Evolutionary conservation across 2,329 filamentous ascomycete genomes (phyloP).

Genomic region (Kalmusia sp.): DNA sequence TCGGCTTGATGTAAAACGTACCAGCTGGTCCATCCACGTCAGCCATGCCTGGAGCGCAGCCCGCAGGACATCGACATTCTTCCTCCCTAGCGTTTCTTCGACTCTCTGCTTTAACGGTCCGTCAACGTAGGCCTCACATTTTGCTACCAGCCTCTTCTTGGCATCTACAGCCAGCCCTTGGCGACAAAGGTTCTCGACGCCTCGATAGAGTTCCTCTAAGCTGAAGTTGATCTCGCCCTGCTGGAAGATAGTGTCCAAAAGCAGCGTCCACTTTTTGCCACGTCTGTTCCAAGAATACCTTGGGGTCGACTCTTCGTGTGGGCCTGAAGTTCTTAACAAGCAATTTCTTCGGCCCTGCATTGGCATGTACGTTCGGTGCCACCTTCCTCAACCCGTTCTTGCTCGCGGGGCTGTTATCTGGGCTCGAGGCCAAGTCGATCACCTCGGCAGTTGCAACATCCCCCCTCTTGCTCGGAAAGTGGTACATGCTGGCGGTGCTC

Average conservation of each 20-base stretch:
- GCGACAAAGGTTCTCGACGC: constrained; percentile 89
- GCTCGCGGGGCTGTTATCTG: constrained; percentile 53
- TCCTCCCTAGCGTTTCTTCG: constrained; percentile 61
- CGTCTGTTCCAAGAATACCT: constrained; percentile 78
- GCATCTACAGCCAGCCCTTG: constrained; percentile 74
- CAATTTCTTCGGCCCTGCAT: constrained; percentile 76
- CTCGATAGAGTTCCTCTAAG: constrained; percentile 88
- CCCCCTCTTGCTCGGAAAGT: constrained; percentile 40
- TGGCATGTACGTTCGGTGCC: constrained; percentile 72
- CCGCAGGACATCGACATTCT: constrained; percentile 70
- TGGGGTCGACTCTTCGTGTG: constrained; percentile 68
- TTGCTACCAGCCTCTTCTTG: constrained; percentile 69
- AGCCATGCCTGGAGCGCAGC: constrained; percentile 71
- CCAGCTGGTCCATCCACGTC: constrained; percentile 79
- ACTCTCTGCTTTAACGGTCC: constrained; percentile 65
- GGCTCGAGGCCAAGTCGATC: constrained; percentile 41
- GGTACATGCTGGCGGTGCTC: constrained; percentile 45
- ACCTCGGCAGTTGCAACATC: constrained; percentile 25
- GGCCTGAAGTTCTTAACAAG: constrained; percentile 91
- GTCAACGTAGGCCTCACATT: constrained; percentile 70
- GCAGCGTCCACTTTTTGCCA: constrained; percentile 78
- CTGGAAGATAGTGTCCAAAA: constrained; percentile 74
- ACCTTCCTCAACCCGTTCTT: constrained; percentile 47
- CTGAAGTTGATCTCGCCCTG: constrained; percentile 67
- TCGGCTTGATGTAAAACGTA: constrained; percentile 48